These are phyloP conservation scores for Exophiala oligosperma DNA, from an alignment of 2,329 filamentous ascomycete species.

Conservation along the genomic window DNA sequence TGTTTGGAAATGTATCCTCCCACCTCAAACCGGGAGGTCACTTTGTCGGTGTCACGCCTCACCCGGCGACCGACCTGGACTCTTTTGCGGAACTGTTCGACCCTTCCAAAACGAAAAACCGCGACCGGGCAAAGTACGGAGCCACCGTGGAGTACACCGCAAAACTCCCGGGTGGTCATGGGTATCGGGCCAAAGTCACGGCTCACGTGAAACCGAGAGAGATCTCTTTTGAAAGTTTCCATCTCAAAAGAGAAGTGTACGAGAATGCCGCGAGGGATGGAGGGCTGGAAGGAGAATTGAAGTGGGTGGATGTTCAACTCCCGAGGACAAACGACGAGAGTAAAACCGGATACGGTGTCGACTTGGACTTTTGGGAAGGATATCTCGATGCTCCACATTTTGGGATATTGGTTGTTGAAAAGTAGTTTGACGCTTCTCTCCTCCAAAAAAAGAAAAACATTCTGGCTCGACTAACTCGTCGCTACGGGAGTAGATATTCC, in stretches of 20 bases:
- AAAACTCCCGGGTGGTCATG: not conserved
- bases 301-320: slow-evolving; percentile 10
- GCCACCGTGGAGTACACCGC: slow-evolving; percentile 5
- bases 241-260: slow-evolving; percentile 14
- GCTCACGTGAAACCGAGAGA: slow-evolving; percentile 12
- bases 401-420: slow-evolving; percentile 12
- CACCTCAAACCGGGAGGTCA: slow-evolving; percentile 39
- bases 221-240: slow-evolving; percentile 20
- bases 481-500: too few relatives aligned
- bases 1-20: slow-evolving; percentile 38
- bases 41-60: slow-evolving; percentile 36
- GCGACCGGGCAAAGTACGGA: slow-evolving; percentile 17
- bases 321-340: slow-evolving; percentile 11
- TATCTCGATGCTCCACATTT: slow-evolving; percentile 13
- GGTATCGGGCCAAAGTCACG: slow-evolving; percentile 15
- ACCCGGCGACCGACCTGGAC: slow-evolving; percentile 27
- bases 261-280: slow-evolving; percentile 14
- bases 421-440: not conserved
- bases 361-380: slow-evolving; percentile 11
- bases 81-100: slow-evolving; percentile 24
- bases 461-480: too few relatives aligned
- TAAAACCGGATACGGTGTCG: slow-evolving; percentile 3
- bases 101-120: slow-evolving; percentile 16
- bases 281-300: slow-evolving; percentile 13
- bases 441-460: too few relatives aligned